Percentiles rank a stretch among this genome's conserved stretches.
Evolutionary conservation across 768 basidiomycete genomes (phyloP).

Genomic region (Boletus edulis): DNA sequence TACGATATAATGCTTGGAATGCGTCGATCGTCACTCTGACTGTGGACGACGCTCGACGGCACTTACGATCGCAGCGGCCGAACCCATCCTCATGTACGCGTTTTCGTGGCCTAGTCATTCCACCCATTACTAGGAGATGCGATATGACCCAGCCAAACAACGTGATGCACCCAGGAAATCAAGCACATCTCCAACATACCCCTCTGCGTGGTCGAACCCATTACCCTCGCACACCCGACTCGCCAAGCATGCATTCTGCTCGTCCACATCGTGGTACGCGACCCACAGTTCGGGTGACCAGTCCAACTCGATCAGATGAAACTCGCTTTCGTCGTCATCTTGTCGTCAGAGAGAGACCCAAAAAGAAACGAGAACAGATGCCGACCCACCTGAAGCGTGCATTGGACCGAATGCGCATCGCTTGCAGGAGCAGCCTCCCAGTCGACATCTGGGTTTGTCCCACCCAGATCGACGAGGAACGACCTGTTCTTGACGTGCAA

Average conservation of each 20-base stretch:
- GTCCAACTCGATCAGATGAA: constrained; percentile 87
- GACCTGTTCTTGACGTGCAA: constrained; percentile 37
- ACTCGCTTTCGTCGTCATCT: constrained; percentile 57
- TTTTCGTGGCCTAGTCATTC: constrained; percentile 68
- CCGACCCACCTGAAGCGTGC: constrained; percentile 74
- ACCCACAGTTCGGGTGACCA: constrained; percentile 90
- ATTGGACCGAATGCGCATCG: constrained; percentile 51
- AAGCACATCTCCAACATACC: constrained; percentile 57
- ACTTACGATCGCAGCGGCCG: constrained; percentile 60
- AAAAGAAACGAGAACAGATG: too few relatives aligned
- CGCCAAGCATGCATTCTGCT: constrained; percentile 84
- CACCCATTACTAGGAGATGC: background rate
- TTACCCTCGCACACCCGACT: constrained; percentile 92
- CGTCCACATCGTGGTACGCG: constrained; percentile 83
- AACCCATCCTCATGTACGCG: constrained; percentile 71
- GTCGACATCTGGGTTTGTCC: constrained; percentile 48
- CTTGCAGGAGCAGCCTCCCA: too few relatives aligned
- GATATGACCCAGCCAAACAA: background rate
- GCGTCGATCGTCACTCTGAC: constrained; percentile 39
- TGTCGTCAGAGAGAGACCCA: background rate
- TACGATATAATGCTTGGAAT: constrained; percentile 74
- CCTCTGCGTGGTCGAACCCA: constrained; percentile 84
- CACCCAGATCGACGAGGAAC: constrained; percentile 75
- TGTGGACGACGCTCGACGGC: constrained; percentile 73
- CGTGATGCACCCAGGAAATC: constrained; percentile 64